Evolutionary conservation across 2,329 filamentous ascomycete species (phyloP).

Genomic region (Pseudogymnoascus destructans): DNA sequence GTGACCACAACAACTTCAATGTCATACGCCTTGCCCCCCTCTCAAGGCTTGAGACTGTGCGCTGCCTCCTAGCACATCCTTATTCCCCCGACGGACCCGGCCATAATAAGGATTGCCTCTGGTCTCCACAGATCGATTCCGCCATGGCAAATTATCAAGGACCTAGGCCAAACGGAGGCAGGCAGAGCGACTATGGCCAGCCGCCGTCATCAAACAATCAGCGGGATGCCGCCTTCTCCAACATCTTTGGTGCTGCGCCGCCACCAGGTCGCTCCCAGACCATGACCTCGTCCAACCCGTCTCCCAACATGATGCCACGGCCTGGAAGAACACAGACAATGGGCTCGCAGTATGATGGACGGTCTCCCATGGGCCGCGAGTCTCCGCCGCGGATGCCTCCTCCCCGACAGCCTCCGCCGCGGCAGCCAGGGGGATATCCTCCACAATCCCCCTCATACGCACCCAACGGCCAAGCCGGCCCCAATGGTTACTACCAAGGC

Average conservation of each 20-base stretch:
- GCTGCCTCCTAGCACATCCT: not conserved
- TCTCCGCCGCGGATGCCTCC: conserved; percentile 39
- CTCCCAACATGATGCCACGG: conserved; percentile 38
- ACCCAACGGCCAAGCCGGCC: conserved; percentile 27
- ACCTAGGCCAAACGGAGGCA: conserved; percentile 41
- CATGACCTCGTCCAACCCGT: conserved; percentile 69
- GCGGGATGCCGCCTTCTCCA: conserved; percentile 88
- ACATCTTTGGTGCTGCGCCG: conserved; percentile 83
- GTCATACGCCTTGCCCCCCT: conserved; percentile 2
- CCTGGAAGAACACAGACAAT: conserved; percentile 69
- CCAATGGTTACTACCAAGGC: conserved; percentile 38
- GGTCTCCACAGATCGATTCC: conserved; percentile 10
- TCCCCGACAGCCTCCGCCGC: conserved; percentile 46
- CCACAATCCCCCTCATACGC: conserved; percentile 17
- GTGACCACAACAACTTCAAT: conserved; percentile 7
- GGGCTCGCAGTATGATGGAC: conserved; percentile 28
- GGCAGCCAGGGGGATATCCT: conserved; percentile 28
- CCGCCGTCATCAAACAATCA: conserved; percentile 42
- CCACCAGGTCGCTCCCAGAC: conserved; percentile 86
- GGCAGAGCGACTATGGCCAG: conserved; percentile 30
- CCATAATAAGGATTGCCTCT: conserved; percentile 6
- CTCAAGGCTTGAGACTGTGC: conserved; percentile 9
- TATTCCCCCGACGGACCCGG: conserved; percentile 4
- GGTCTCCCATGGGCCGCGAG: conserved; percentile 25
- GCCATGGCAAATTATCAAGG: conserved; percentile 47